Evolutionary conservation across 495 filamentous ascomycete genomes (phyloP).

Genomic region (Annulohypoxylon moriforme): DNA sequence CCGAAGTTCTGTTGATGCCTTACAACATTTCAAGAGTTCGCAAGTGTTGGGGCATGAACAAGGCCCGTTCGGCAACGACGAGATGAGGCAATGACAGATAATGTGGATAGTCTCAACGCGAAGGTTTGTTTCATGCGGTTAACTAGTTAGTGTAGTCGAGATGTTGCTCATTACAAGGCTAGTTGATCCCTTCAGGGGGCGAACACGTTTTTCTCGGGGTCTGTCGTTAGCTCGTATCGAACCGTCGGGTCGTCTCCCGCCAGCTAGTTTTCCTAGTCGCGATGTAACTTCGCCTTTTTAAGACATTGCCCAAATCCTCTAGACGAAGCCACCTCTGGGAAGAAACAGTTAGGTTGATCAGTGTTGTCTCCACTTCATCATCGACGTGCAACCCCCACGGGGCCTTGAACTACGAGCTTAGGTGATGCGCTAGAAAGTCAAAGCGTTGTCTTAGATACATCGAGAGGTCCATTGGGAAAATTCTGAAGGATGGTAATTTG

Average conservation of each 20-base stretch:
- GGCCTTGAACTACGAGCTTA: constrained; percentile 32
- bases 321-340: constrained; percentile 13
- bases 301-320: neutral
- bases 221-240: neutral
- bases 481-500: neutral
- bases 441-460: constrained; percentile 21
- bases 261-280: constrained; percentile 11
- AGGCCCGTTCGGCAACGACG: constrained; percentile 8
- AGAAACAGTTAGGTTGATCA: constrained; percentile 10
- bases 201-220: constrained; percentile 27
- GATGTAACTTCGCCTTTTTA: neutral
- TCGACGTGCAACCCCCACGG: constrained; percentile 27
- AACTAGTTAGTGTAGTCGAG: neutral
- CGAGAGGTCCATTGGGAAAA: constrained; percentile 6
- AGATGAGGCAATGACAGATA: constrained; percentile 15
- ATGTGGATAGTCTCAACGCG: constrained; percentile 20
- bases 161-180: constrained; percentile 18
- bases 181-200: constrained; percentile 20
- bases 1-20: neutral
- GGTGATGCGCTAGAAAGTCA: constrained; percentile 33
- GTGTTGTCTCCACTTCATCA: constrained; percentile 30
- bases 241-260: constrained; percentile 23
- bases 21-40: constrained; percentile 1
- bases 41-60: neutral
- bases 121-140: constrained; percentile 31